Percentiles rank a stretch among this genome's conserved stretches.
phyloP scores from a whole-genome alignment of 257 asterid genomes.

The Nicotiana knightiana region DNA sequence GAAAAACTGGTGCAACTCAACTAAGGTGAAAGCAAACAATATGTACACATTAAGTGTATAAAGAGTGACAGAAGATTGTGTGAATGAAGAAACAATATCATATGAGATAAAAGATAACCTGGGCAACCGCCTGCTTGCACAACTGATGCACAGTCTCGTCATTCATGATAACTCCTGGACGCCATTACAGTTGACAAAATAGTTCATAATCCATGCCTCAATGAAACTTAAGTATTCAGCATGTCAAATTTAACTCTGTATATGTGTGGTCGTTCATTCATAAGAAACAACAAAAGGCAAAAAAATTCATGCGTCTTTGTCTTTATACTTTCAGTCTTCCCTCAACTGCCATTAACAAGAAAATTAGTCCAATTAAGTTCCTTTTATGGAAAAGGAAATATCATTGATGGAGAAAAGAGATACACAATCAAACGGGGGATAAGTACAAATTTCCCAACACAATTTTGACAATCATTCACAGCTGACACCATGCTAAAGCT shows the following conservation, averaged over 20 bases:
- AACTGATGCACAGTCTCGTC: constrained; percentile 95
- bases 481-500: background rate
- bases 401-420: background rate
- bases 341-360: background rate
- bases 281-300: background rate
- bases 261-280: background rate
- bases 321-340: background rate
- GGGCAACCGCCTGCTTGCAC: constrained; percentile 93
- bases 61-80: background rate
- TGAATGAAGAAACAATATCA: background rate
- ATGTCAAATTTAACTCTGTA: background rate
- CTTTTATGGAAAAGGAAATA: background rate
- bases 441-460: background rate
- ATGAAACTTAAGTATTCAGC: background rate
- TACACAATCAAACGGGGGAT: background rate
- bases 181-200: constrained; percentile 18
- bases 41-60: background rate
- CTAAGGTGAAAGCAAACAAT: background rate
- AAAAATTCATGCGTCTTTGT: background rate
- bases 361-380: background rate
- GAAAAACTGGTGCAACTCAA: background rate
- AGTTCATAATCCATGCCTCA: background rate
- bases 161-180: constrained; percentile 91
- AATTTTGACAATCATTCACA: background rate
- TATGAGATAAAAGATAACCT: constrained; percentile 40